Evolutionary conservation across 176 grass and related monocot genomes (phyloP), one percentile per base, ranked within the genome.

Genomic region (Avena atlantica): DNA sequence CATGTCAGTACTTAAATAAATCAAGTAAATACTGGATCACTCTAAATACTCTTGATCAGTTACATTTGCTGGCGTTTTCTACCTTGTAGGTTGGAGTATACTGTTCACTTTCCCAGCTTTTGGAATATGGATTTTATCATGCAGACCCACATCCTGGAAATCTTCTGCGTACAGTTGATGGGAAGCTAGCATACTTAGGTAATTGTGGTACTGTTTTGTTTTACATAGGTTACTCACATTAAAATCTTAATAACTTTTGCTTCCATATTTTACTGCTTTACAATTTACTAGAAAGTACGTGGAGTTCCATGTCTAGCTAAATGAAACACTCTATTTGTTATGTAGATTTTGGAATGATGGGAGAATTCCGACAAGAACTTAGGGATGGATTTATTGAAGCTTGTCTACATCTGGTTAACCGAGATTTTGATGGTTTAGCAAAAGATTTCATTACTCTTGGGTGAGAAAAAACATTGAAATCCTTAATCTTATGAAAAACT

Each of bases 271-370:
- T 70, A 16, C 72, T 86, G n/a, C 40, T 63, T 70, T 63, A 81
- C 24, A 67, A 15, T 59, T 65, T 15, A 53, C 50, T 16, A 57
- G 27, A 40, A 68, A 82, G 20, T 74, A 57, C 51, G 70, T 74
- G 25, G 85, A 71, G 48, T 64, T 24, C 52, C 62, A 16, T 85
- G 36, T 80, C 83, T 36, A 69, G 47, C 68, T 89, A 52, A 84
- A 27, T 91, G 76, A 60, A 63, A 69, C 78, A 89, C 87, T 13
- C 76, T 81, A 59, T 85, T 92, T 52, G 4, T 83, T 15, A 78
- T 84, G 52, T 87, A 98, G 96, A 98, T 94, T 98, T 98, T 75
- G 93, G 96, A 55, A 98, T 98, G 96, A 95, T 98, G 96, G 96
- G 96, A 70, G 92, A 95, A 86, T 98, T 98, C 79, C 88, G 57